phyloP scores from a whole-genome alignment of 495 filamentous ascomycete species.

The Penicillium dipodomyicola region DNA sequence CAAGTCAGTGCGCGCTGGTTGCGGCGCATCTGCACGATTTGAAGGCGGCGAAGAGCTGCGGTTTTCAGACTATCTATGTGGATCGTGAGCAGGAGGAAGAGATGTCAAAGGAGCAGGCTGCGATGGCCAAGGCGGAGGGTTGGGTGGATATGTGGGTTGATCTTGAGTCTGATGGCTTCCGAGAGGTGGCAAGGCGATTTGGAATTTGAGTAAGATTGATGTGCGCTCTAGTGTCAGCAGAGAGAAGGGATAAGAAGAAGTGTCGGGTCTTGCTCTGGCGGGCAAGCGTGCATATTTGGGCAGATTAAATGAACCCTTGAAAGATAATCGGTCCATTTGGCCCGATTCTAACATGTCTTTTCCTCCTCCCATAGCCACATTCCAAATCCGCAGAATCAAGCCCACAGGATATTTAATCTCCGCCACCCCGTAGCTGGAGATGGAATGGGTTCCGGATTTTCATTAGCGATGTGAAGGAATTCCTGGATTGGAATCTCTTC shows the following conservation, averaged over 20 bases:
- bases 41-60: slow-evolving; percentile 59
- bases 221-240: background rate
- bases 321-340: background rate
- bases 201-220: slow-evolving; percentile 20
- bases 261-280: background rate
- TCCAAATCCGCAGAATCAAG: background rate
- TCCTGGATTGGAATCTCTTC: slow-evolving; percentile 37
- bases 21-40: slow-evolving; percentile 72
- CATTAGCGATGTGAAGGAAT: background rate
- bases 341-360: background rate
- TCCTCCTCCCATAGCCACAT: background rate
- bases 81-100: slow-evolving; percentile 64
- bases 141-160: slow-evolving; percentile 52
- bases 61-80: slow-evolving; percentile 73
- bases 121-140: slow-evolving; percentile 50
- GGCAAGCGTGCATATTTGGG: background rate
- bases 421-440: slow-evolving; percentile 2
- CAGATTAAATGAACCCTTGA: background rate
- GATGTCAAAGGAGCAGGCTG: slow-evolving; percentile 51
- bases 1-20: slow-evolving; percentile 69
- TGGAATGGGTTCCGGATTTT: slow-evolving; percentile 3
- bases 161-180: slow-evolving; percentile 26
- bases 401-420: slow-evolving; percentile 1
- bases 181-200: slow-evolving; percentile 37
- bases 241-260: too few relatives aligned